Base-by-base conservation (phyloP, 495 filamentous ascomycete genomes). In the Gamarada debralockiae region DNA sequence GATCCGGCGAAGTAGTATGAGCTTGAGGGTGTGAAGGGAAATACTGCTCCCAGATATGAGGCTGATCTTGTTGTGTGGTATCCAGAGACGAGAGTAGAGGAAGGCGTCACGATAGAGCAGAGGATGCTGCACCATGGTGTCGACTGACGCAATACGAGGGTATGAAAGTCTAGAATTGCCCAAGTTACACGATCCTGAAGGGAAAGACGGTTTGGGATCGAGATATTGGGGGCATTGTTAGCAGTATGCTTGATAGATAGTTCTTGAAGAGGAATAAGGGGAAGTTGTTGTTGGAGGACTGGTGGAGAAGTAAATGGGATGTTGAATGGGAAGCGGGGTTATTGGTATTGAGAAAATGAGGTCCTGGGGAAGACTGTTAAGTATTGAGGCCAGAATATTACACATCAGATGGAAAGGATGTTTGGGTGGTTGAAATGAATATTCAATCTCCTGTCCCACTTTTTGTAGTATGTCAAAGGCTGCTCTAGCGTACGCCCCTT, bases 1-100 rank as follows among this genome's bases (percentile, higher is more conserved):
- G 79, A 82, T 53, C 71, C 77, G 2, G 78, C 78, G 0, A 81
- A 80, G 64, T 53, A 79, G 37, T 81, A 82, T 56, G 78, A 75
- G 0, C 58, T 82, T 4, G 67, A 66, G 34, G 66, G 64, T 7
- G 49, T 62, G 31, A 82, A 82, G 58, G 77, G 77, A 1, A 68
- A 65, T 0, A 67, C 81, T 25, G 64, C 71, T 20, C 74, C 75
- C 5, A 77, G 78, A 13, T 53, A 57, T 45, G 73, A 77, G 56
- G 73, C 73, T 6, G 73, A 77, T 52, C 50, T 77, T 2, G 68
- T 72, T 9, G 73, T 77, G 51, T 72, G 67, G 68, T 68, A 72
- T 53, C 66, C 66, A 1, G 59, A 64, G 15, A 20, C 34, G 1
- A 56, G 64, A 13, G 48, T 62, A 15, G 55, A 51, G 27, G 21